A percentile compares a stretch with the other conserved stretches of the same genome.
These are phyloP conservation scores for Camellia lanceoleosa DNA, from an alignment of 148 eudicot genomes.

Conservation along the genomic window DNA sequence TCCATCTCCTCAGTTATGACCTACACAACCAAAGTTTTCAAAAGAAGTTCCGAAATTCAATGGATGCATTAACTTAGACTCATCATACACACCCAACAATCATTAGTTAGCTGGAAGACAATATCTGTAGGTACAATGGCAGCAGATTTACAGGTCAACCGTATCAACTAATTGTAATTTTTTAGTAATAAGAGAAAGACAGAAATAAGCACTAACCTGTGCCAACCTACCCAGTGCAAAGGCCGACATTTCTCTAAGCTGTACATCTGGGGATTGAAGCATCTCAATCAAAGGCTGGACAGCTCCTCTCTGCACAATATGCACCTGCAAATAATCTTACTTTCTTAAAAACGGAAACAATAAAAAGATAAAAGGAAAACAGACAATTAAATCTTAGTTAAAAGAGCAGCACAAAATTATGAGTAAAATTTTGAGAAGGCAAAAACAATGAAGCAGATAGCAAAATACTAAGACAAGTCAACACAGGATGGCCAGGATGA, in stretches of 20 bases:
- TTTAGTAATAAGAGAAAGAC: background rate
- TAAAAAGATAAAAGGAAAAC: background rate
- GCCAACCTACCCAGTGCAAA: conserved; percentile 99
- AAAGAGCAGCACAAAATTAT: background rate
- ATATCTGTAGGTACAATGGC: background rate
- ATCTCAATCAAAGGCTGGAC: conserved; percentile 83
- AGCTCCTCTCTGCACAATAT: conserved; percentile 98
- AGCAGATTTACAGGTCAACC: background rate
- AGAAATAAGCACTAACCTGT: conserved; percentile 48
- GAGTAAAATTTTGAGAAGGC: background rate
- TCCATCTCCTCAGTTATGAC: background rate
- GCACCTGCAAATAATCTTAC: conserved; percentile 48
- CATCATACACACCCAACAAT: background rate
- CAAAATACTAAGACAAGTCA: conserved; percentile 2
- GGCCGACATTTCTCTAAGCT: conserved; percentile 89
- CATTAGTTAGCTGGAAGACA: background rate
- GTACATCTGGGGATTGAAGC: conserved; percentile 78
- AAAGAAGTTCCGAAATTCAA: background rate
- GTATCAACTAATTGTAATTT: too few species aligned
- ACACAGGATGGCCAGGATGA: background rate
- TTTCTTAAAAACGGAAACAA: background rate
- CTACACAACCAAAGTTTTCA: background rate
- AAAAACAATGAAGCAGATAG: conserved; percentile 12
- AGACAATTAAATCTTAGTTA: background rate
- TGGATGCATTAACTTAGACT: background rate